Evolutionary conservation across 306 rosid species (phyloP).

Genomic region (Geum urbanum): DNA sequence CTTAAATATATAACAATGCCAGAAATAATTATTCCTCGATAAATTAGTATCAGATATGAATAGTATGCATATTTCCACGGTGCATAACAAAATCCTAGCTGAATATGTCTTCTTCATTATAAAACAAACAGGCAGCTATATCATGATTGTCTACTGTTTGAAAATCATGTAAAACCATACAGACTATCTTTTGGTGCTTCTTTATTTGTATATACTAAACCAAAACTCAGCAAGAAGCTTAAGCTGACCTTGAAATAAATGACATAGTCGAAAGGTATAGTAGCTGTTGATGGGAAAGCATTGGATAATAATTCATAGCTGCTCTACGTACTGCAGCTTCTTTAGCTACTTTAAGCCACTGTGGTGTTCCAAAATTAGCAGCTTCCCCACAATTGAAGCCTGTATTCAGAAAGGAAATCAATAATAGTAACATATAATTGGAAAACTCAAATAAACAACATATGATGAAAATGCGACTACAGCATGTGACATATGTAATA

Average conservation of each 20-base stretch:
- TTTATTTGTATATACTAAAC: not conserved
- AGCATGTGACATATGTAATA: not conserved
- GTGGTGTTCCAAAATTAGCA: constrained; percentile 98
- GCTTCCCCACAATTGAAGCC: constrained; percentile 99
- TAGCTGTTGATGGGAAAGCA: constrained; percentile 99
- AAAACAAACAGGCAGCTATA: not conserved
- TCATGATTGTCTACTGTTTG: not conserved
- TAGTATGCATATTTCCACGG: not conserved
- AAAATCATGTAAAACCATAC: not conserved
- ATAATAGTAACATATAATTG: not conserved
- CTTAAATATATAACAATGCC: not conserved
- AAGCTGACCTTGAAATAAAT: constrained; percentile 75
- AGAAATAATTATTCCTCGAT: not conserved
- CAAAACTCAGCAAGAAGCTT: not conserved
- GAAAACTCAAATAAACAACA: constrained; percentile 11
- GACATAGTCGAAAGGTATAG: constrained; percentile 94
- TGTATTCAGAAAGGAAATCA: constrained; percentile 28
- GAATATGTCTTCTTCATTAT: not conserved
- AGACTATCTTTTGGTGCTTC: not conserved
- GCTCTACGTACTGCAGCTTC: constrained; percentile 99
- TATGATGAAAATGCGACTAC: not conserved
- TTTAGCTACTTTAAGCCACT: constrained; percentile 90
- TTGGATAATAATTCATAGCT: constrained; percentile 96
- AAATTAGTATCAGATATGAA: not conserved
- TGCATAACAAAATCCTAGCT: not conserved